Base-by-base conservation (phyloP, 129 eudicot genomes). In the Solidago caesia region DNA sequence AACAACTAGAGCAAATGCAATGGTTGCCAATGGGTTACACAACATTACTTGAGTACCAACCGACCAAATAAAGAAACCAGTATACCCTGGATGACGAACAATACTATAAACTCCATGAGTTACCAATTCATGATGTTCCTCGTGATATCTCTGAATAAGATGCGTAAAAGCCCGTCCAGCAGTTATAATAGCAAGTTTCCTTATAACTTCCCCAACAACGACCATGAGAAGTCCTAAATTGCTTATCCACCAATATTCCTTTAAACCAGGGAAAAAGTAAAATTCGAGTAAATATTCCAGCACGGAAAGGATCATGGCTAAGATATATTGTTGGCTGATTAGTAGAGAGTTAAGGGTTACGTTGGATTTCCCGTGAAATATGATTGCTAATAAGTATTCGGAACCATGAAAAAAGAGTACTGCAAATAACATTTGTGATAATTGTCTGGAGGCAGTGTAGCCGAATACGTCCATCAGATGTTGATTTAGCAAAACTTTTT, bases 111-210 rank as follows among this genome's bases (percentile, higher is more conserved):
- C 80, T 58, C 99, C 99, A 75, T 88, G 87, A 5, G 96, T 94
- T 7, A 94, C 73, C 79, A 94, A 80, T 26, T 75, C 68, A 80
- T 94, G 99, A 75, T 91, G 88, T 52, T 88, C 91, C 60, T 90
- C 96, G 6, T 87, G 97, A 71, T 82, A 26, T 45, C 85, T 74
- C 76, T 83, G 88, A 68, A 94, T 94, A 13, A 88, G 86, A 87
- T 94, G 99, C 59, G 99, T 90, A 78, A 94, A 94, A 68, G 99
- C 84, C 15, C 85, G 88, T n/a, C 99, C 97, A 72, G 97, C 99
- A 0, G 99, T n/a, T n/a, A n/a, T n/a, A n/a, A n/a, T n/a, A n/a
- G 99, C 99, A 66, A 80, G 77, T 67, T 94, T 94, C 45, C 99
- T 70, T 66, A 88, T 81, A 2, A 85, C 72, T 94, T 94, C 99